Conservation (phyloP, 163 green algal genomes). For the Scenedesmus sp. region DNA sequence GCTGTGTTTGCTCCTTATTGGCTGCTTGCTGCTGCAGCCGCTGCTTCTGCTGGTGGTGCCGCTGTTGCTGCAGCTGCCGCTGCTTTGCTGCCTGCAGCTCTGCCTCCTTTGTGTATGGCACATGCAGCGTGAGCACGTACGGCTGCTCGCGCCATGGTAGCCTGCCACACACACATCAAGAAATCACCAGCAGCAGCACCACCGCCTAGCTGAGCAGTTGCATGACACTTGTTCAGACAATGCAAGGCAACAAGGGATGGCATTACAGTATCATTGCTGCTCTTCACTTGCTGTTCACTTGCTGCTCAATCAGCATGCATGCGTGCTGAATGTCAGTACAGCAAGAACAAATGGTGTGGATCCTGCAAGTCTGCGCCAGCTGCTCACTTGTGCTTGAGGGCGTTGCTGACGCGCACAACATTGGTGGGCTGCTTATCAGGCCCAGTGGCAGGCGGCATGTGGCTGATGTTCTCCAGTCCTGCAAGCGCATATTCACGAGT, state of each 20-base stretch:
- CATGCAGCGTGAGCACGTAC: conserved; percentile 75
- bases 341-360: neutral
- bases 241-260: no score
- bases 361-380: neutral
- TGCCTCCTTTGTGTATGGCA: conserved; percentile 59
- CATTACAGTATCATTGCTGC: no score
- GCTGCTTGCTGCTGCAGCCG: conserved; percentile 17
- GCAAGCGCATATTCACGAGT: neutral
- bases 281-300: neutral
- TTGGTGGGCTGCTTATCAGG: conserved; percentile 29
- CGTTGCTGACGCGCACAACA: conserved; percentile 29
- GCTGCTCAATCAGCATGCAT: neutral
- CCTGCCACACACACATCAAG: conserved; percentile 53
- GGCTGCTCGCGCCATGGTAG: conserved; percentile 75
- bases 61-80: conserved; percentile 37
- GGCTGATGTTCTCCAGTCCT: conserved; percentile 64
- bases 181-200: neutral
- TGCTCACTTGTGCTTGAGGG: conserved; percentile 60
- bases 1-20: neutral
- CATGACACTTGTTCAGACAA: neutral
- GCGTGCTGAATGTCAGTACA: neutral
- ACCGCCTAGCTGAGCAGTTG: neutral
- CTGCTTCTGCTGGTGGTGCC: neutral
- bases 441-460: conserved; percentile 24
- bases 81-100: conserved; percentile 31